Conservation (phyloP, 116 monocot species). For the Phalaenopsis hybrid region DNA sequence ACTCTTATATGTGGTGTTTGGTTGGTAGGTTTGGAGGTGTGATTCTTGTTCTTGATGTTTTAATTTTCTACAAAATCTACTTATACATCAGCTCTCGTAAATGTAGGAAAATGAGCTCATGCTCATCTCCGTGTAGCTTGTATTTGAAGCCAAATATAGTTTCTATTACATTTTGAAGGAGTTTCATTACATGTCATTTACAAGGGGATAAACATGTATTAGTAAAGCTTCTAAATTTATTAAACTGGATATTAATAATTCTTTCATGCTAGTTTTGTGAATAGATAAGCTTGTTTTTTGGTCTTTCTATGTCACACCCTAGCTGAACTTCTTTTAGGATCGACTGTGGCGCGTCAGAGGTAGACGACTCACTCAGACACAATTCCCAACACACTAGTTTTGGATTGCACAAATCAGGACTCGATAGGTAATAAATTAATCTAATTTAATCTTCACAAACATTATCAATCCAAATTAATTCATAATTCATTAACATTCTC, state of each 20-base stretch:
- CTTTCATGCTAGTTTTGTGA: no score
- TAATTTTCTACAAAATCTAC: neutral
- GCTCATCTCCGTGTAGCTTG: neutral
- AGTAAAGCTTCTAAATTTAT: neutral
- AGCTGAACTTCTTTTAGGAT: no score
- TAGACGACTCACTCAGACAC: no score
- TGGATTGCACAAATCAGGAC: no score
- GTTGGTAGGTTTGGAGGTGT: neutral
- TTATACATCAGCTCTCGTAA: neutral
- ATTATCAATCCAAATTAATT: no score
- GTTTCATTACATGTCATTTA: neutral
- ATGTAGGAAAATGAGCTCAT: slow-evolving; percentile 2
- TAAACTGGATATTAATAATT: neutral
- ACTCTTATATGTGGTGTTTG: neutral
- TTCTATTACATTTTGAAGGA: neutral
- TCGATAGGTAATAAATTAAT: no score
- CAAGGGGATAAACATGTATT: neutral
- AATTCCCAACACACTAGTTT: no score
- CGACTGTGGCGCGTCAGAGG: no score
- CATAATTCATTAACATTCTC: no score
- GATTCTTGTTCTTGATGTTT: neutral
- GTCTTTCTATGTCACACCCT: neutral
- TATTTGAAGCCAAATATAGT: neutral
- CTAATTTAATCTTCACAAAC: no score
- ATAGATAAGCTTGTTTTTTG: neutral